These are phyloP conservation scores for Microthyrium microscopicum DNA, from an alignment of 2,329 filamentous ascomycete species.

Conservation along the genomic window DNA sequence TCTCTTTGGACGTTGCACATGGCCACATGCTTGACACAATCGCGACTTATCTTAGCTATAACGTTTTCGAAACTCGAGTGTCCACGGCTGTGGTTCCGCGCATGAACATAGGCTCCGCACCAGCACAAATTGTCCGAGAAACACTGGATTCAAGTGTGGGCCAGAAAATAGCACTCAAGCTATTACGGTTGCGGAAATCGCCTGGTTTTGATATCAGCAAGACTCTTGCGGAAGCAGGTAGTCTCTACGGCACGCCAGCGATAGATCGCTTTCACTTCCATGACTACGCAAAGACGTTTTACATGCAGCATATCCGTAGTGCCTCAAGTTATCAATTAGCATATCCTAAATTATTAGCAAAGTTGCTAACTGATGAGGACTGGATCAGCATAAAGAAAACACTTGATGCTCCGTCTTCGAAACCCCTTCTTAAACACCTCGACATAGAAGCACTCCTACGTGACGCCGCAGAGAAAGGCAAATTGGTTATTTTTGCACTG, in stretches of 20 bases:
- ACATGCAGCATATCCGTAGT: neutral
- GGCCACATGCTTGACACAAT: conserved; percentile 13
- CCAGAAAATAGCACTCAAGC: conserved; percentile 6
- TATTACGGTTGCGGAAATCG: conserved; percentile 7
- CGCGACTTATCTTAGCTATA: conserved; percentile 17
- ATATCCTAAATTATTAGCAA: neutral
- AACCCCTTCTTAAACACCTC: too few relatives aligned
- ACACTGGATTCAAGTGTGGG: conserved; percentile 7
- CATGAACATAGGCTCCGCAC: conserved; percentile 10
- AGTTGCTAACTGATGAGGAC: neutral
- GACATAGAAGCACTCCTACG: too few relatives aligned
- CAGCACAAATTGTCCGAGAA: conserved; percentile 12
- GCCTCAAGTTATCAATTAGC: neutral
- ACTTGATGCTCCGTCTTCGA: too few relatives aligned
- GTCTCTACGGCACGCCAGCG: neutral
- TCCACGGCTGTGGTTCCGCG: conserved; percentile 10
- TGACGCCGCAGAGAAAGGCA: too few relatives aligned
- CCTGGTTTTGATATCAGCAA: conserved; percentile 7
- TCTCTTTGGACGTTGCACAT: conserved; percentile 10
- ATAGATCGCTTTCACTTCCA: neutral
- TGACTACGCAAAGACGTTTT: conserved; percentile 1
- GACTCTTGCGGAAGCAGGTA: conserved; percentile 4
- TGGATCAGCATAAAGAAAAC: too few relatives aligned
- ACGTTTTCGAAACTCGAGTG: conserved; percentile 12
- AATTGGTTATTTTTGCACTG: too few relatives aligned